Evolutionary conservation across 73 alveolate genomes (phyloP).

Genomic region (Breviolum minutum): DNA sequence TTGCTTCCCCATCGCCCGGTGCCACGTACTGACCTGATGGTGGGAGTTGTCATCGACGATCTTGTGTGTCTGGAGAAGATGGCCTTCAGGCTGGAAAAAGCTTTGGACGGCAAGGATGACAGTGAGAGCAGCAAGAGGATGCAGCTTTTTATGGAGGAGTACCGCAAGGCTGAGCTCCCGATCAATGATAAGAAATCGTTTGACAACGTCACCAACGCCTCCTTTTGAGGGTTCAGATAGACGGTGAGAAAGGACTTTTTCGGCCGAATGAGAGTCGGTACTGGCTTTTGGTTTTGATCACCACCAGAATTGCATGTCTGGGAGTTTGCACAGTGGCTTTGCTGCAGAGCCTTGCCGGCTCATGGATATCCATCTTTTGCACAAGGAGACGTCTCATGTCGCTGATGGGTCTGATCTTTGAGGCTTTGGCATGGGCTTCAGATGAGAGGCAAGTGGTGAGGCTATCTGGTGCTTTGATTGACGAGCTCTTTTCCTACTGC

Average conservation of each 20-base stretch:
- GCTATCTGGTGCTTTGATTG: not conserved
- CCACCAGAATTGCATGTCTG: not conserved
- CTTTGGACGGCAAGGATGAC: not conserved
- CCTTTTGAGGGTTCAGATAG: not conserved
- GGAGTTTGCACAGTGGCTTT: not conserved
- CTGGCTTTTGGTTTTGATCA: not conserved
- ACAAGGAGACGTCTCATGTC: not conserved
- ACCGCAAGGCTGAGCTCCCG: not conserved
- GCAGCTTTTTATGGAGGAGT: not conserved
- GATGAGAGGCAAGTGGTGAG: not conserved
- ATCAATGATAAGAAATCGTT: not conserved
- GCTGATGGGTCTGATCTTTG: not conserved
- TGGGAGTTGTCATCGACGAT: conserved; percentile 5
- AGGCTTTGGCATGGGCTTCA: not conserved
- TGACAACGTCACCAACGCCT: too few relatives aligned
- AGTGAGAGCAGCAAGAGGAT: not conserved
- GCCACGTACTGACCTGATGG: not conserved
- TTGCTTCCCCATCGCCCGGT: not conserved
- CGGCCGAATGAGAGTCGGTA: not conserved
- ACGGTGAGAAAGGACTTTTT: not conserved
- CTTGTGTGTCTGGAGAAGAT: not conserved
- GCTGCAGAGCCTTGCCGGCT: not conserved
- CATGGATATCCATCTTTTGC: not conserved
- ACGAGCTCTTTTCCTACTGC: not conserved
- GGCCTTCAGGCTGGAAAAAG: not conserved